Base-by-base conservation (phyloP, 345 rosid species). In the Toxicodendron radicans region DNA sequence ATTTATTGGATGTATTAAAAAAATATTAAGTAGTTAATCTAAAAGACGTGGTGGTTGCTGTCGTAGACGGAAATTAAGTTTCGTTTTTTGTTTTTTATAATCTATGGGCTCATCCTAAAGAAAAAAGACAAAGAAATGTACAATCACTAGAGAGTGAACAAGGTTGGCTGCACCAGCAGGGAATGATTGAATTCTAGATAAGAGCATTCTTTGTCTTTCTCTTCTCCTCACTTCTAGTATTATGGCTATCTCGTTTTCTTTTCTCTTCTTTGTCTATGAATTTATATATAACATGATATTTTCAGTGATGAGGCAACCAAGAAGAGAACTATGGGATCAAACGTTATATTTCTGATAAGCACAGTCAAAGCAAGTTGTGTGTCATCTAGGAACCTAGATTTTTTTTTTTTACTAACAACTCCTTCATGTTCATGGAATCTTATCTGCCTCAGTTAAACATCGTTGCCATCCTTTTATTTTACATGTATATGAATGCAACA, bases 31-130 rank as follows among this genome's bases (percentile, higher is more conserved):
- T 78, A 48, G 63, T 58, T 75, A 66, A 77, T 77, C 75, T 58
- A 56, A 78, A 79, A 75, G 75, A 76, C 79, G 80, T 73, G 81
- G 78, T 72, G 73, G 79, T 53, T 64, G 75, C 10, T 66, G 72
- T 51, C 38, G 70, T 65, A 2, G 72, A 52, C 56, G 24, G 24
- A 73, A n/a, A 71, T 35, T 32, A 10, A 7, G 14, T 21, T 9
- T 27, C 33, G 46, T 16, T 71, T 30, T 35, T 45, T 27, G n/a
- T n/a, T 3, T 8, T 10, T 9, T 11, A 16, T 1, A 49, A 8
- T 58, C 21, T 7, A n/a, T n/a, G 56, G 57, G 58, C 62, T 46
- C 14, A 2, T 3, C 21, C 63, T 17, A 24, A 33, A 16, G 12
- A 67, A 59, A 14, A 54, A 71, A 64, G 79, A 80, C 80, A 73